phyloP scores from a whole-genome alignment of 805 yeast genomes.

The Millerozyma miso region DNA sequence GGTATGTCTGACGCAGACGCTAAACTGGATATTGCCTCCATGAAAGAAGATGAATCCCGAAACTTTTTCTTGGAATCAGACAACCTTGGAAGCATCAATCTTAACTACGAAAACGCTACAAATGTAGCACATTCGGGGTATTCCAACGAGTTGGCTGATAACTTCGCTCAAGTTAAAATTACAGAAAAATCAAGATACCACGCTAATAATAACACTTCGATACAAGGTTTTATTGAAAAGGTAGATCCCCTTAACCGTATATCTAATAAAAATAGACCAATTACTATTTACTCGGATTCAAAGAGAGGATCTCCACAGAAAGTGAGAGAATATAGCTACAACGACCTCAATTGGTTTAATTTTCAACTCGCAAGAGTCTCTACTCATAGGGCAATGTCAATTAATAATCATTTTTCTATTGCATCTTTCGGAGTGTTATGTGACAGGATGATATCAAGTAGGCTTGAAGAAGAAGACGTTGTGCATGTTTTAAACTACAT shows the following conservation, averaged over 20 bases:
- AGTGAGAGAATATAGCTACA: slow-evolving; percentile 25
- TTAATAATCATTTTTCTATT: slow-evolving; percentile 9
- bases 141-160: slow-evolving; percentile 17
- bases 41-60: not conserved
- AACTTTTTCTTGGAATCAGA: not conserved
- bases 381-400: slow-evolving; percentile 2
- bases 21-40: not conserved
- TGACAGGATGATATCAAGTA: slow-evolving; percentile 1
- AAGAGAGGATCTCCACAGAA: slow-evolving; percentile 32
- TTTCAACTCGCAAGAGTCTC: slow-evolving; percentile 28
- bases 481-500: slow-evolving; percentile 13
- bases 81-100: slow-evolving; percentile 1
- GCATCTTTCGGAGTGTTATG: slow-evolving; percentile 14
- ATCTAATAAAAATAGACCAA: slow-evolving; percentile 30
- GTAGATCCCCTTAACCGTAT: slow-evolving; percentile 39
- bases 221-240: slow-evolving; percentile 35
- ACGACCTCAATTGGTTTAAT: slow-evolving; percentile 37
- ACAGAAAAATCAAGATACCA: slow-evolving; percentile 10
- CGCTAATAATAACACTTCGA: slow-evolving; percentile 13
- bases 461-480: slow-evolving; percentile 6
- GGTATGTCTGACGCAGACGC: not conserved
- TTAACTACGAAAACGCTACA: slow-evolving; percentile 1
- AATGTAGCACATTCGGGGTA: slow-evolving; percentile 1
- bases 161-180: slow-evolving; percentile 28
- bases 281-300: slow-evolving; percentile 39